Evolutionary conservation across 2,329 filamentous ascomycete genomes (phyloP), one percentile per base, ranked within the genome.

Genomic region (Alternaria viburni): DNA sequence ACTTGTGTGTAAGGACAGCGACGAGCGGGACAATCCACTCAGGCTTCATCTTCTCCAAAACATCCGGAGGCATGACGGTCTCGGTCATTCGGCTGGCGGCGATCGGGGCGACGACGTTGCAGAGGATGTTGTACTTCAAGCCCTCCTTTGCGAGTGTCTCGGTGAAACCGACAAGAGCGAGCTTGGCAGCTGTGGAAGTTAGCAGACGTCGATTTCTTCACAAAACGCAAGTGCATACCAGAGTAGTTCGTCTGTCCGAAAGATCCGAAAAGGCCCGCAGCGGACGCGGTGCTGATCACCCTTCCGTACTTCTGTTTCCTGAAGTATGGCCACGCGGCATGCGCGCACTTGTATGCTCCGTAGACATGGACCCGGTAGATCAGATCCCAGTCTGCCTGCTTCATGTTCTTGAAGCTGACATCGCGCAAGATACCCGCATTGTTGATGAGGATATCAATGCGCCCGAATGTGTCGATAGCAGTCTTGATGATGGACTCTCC

Each of bases 81-180:
- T 93, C 89, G 46, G 94, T 97, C 93, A 98, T 96, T 80, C 95
- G 90, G 83, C 92, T 96, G 65, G 94, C 96, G 71, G 95, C 95
- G 77, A 97, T 94, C 57, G 96, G 96, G 17, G 96, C 93, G 83
- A 99, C 96, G 74, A 93, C 93, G 82, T 99, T 99, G 85, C 87
- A 89, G 74, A 97, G 83, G 73, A 99, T 98, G 87, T 98, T 98
- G 86, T 99, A 99, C 84, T 98, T 98, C 79, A 88, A 86, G 70
- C 96, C 96, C 85, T 99, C 96, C 86, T 98, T 98, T 64, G 96
- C 96, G 67, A 99, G 87, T 5, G 96, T 97, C 86, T 99, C 95
- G 43, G 94, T 97, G 85, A 98, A 98, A 71, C 95, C 96, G 66
- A 99, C 93, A 84, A 97, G 90, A 69, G 92, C 92, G 69, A 98